Base-by-base conservation (phyloP, 257 asterid genomes). In the Solanum boliviense region DNA sequence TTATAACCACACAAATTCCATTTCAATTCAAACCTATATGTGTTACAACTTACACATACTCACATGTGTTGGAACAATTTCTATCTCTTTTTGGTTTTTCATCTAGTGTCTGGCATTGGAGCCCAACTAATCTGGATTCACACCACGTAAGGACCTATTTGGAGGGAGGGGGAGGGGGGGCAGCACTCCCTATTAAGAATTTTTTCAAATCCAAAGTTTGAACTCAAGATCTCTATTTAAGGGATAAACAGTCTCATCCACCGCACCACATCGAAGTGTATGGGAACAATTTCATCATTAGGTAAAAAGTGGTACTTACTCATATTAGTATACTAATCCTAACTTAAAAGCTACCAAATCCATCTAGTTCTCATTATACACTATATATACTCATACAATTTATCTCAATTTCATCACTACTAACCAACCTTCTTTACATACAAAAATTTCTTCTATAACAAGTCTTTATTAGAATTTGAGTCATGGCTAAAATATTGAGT, bases 321-420 rank as follows among this genome's bases (percentile, higher is more conserved):
- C 75, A 15, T 70, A 70, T 16, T 13, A 29, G 12, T 70, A 29
- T 29, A 70, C 10, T 70, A 71, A 71, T 71, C 78, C 78, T 31
- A 16, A 31, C 78, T 71, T 13, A 71, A 15, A 31, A 71, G 78
- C 78, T 71, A 95, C 94, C 96, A 88, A 92, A 92, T 94, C 95
- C 95, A 91, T 32, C 10, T 52, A 48, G 36, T 83, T 81, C 67
- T 86, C 48, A 81, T 16, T 81, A 13, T 7, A 81, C 41, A 46
- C 29, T 46, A 81, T 91, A 94, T 93, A 94, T 90, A 94, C 90
- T 81, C 86, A 68, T 87, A 36, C 21, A 31, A 7, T 73, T 87
- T 32, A 87, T 89, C 89, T 44, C 29, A 81, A 75, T 86, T 84
- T 72, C 90, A 89, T 87, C 92, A 89, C 13, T 87, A 4, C 93